Conservation (phyloP, 2,329 filamentous ascomycete species). For the Ceratocystis variospora region DNA sequence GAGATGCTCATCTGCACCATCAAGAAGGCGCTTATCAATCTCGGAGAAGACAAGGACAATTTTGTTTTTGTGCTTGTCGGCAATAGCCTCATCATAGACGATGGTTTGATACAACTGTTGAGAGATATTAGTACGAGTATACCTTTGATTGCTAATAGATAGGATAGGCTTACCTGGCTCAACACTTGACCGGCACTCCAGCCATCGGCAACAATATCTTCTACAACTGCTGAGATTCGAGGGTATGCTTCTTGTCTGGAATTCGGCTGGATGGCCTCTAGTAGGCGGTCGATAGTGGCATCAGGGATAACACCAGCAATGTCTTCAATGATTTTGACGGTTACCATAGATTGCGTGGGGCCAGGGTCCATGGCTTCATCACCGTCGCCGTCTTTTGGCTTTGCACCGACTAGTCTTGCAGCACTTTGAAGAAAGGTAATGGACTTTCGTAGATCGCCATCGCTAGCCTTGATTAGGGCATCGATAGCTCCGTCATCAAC, state of each 20-base stretch:
- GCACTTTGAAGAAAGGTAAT: slow-evolving; percentile 94
- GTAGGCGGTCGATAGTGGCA: slow-evolving; percentile 53
- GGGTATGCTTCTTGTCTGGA: slow-evolving; percentile 53
- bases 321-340: slow-evolving; percentile 72
- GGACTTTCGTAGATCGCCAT: slow-evolving; percentile 88
- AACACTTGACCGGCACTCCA: slow-evolving; percentile 91
- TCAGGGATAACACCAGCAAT: slow-evolving; percentile 91
- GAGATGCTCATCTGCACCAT: slow-evolving; percentile 90
- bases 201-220: slow-evolving; percentile 86
- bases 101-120: slow-evolving; percentile 63
- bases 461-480: slow-evolving; percentile 71
- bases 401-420: slow-evolving; percentile 69
- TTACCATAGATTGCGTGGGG: slow-evolving; percentile 42
- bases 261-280: slow-evolving; percentile 62
- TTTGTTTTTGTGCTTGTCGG: slow-evolving; percentile 76
- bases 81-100: slow-evolving; percentile 70
- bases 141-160: slow-evolving; percentile 4
- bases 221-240: slow-evolving; percentile 62
- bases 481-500: slow-evolving; percentile 70
- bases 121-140: slow-evolving; percentile 20
- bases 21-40: slow-evolving; percentile 82
- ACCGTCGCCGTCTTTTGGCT: slow-evolving; percentile 34
- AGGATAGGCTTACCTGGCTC: slow-evolving; percentile 45
- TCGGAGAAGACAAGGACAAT: slow-evolving; percentile 86
- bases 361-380: slow-evolving; percentile 50